A percentile compares a stretch with the other conserved stretches of the same genome.
phyloP scores from a whole-genome alignment of 208 protist genomes.

The Zelonia costaricensis region DNA sequence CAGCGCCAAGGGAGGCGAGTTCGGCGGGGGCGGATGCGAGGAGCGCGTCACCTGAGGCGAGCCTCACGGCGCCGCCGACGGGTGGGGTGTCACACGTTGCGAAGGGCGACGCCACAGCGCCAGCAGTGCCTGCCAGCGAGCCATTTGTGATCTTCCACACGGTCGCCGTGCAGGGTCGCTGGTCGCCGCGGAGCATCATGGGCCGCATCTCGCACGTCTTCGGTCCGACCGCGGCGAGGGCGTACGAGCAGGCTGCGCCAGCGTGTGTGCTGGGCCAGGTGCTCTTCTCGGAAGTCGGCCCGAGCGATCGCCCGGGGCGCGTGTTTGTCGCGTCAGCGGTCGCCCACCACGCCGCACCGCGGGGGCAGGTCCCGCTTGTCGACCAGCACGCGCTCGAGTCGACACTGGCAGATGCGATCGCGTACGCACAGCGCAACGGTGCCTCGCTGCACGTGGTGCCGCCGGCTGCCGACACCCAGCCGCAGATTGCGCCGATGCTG shows the following conservation, averaged over 20 bases:
- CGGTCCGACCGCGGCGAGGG: constrained; percentile 27
- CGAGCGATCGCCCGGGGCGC: constrained; percentile 16
- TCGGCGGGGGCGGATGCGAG: neutral
- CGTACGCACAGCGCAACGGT: constrained; percentile 26
- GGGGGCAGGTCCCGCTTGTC: constrained; percentile 29
- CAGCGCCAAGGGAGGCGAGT: too few species aligned
- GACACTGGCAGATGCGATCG: constrained; percentile 22
- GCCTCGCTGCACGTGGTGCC: constrained; percentile 36
- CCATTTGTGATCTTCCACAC: constrained; percentile 39
- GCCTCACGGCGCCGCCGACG: neutral
- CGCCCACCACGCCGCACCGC: constrained; percentile 24
- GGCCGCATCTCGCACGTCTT: constrained; percentile 31
- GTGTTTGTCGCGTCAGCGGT: constrained; percentile 50
- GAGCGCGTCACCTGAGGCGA: neutral
- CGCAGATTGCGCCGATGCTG: constrained; percentile 19
- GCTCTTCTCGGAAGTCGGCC: constrained; percentile 30
- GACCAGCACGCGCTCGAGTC: constrained; percentile 27
- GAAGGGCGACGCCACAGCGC: constrained; percentile 25
- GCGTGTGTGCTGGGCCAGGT: constrained; percentile 34
- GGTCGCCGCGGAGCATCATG: constrained; percentile 53
- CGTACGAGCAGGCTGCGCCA: constrained; percentile 31
- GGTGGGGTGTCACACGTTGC: constrained; percentile 10
- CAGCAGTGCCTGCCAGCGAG: constrained; percentile 17
- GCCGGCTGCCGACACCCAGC: constrained; percentile 15
- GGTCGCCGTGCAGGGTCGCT: constrained; percentile 33